phyloP scores from a whole-genome alignment of 2,329 filamentous ascomycete species.

The Exophiala viscosa region DNA sequence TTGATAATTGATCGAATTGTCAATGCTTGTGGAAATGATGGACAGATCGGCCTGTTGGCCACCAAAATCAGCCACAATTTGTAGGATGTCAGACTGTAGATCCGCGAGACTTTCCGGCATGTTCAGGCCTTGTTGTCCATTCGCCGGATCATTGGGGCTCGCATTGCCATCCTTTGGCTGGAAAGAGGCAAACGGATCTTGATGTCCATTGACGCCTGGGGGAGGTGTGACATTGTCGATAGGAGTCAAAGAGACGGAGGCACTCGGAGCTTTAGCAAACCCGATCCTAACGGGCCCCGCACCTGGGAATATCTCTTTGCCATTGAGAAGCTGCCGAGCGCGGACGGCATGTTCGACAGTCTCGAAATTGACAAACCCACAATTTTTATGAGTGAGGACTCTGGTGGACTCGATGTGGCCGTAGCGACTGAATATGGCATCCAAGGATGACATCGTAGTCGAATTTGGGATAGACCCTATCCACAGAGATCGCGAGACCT shows the following conservation, averaged over 20 bases:
- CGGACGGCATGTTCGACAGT: conserved; percentile 83
- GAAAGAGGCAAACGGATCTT: conserved; percentile 20
- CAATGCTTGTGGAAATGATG: conserved; percentile 69
- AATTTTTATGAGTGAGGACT: conserved; percentile 97
- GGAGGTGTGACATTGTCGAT: conserved; percentile 88
- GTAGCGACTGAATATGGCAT: conserved; percentile 92
- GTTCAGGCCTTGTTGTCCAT: conserved; percentile 19
- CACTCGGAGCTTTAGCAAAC: conserved; percentile 91
- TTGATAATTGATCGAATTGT: conserved; percentile 71
- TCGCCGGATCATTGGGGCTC: conserved; percentile 27
- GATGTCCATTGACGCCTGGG: conserved; percentile 56
- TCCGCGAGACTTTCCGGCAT: conserved; percentile 63
- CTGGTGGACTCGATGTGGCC: conserved; percentile 86
- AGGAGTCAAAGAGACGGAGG: conserved; percentile 73
- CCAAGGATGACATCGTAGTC: conserved; percentile 89
- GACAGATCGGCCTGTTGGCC: conserved; percentile 73
- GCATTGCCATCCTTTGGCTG: conserved; percentile 32
- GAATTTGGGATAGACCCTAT: conserved; percentile 96
- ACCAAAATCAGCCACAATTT: conserved; percentile 85
- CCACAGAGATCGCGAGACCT: conserved; percentile 85
- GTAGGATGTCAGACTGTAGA: conserved; percentile 75
- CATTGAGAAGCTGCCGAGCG: conserved; percentile 83
- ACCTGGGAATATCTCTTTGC: conserved; percentile 97
- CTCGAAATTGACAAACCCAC: conserved; percentile 97
- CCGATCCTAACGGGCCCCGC: conserved; percentile 93